Percentiles rank a stretch among this genome's conserved stretches.
Conservation (phyloP, 495 filamentous ascomycete species). For the Corynascus novoguineensis region DNA sequence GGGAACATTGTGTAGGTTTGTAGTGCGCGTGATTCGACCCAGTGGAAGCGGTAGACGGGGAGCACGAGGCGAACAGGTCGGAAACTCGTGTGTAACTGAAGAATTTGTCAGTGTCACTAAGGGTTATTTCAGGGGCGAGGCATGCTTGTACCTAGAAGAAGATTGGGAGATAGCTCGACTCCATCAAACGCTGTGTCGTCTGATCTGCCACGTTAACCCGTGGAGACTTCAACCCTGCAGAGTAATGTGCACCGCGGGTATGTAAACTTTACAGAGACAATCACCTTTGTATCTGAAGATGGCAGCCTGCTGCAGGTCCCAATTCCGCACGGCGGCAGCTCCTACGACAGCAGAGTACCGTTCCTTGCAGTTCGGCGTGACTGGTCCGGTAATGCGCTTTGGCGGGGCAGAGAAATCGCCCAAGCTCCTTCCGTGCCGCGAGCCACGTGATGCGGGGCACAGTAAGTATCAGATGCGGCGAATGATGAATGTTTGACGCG, state of each 20-base stretch:
- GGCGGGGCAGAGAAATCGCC: background rate
- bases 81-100: background rate
- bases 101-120: too few relatives aligned
- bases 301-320: background rate
- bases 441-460: slow-evolving; percentile 23
- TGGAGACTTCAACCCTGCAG: too few relatives aligned
- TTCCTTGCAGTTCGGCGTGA: slow-evolving; percentile 1
- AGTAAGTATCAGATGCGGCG: too few relatives aligned
- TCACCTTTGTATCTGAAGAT: too few relatives aligned
- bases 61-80: background rate
- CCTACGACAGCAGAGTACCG: background rate
- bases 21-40: background rate
- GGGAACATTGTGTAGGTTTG: slow-evolving; percentile 3
- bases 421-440: background rate
- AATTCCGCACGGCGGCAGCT: too few relatives aligned
- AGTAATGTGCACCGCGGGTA: too few relatives aligned
- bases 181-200: too few relatives aligned
- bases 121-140: background rate
- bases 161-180: too few relatives aligned
- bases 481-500: too few relatives aligned
- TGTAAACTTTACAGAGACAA: too few relatives aligned
- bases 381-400: slow-evolving; percentile 4
- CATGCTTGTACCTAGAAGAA: background rate
- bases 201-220: too few relatives aligned
- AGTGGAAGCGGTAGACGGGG: background rate